These are phyloP conservation scores for Echium plantagineum DNA, from an alignment of 257 asterid genomes.

Conservation along the genomic window DNA sequence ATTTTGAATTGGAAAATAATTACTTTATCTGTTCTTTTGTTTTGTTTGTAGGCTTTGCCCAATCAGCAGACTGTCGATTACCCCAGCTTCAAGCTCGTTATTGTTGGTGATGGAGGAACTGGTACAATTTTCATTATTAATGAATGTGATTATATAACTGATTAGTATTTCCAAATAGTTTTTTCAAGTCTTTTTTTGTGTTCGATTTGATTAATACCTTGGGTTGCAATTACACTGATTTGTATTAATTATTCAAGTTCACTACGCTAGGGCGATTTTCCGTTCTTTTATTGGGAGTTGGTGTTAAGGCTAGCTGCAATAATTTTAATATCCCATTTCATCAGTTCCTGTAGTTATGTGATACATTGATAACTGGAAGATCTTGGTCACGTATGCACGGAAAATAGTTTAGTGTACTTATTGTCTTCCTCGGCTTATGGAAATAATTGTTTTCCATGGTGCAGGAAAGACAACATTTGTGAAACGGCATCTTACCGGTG, in stretches of 20 bases:
- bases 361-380: no score
- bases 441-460: background rate
- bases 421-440: background rate
- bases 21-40: background rate
- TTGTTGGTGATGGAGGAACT: slow-evolving; percentile 77
- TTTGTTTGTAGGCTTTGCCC: slow-evolving; percentile 36
- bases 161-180: no score
- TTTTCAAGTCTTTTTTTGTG: no score
- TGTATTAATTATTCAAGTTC: no score
- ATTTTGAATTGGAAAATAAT: no score
- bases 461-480: slow-evolving; percentile 6
- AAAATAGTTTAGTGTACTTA: background rate
- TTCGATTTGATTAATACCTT: no score
- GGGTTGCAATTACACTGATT: no score
- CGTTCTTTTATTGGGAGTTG: no score
- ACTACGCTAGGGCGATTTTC: background rate
- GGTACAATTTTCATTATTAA: slow-evolving; percentile 18
- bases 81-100: slow-evolving; percentile 76
- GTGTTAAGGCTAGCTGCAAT: no score
- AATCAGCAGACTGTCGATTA: slow-evolving; percentile 67
- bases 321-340: no score
- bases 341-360: no score
- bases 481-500: slow-evolving; percentile 5
- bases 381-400: no score
- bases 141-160: background rate